Evolutionary conservation across 768 basidiomycete species (phyloP).

Genomic region (Gymnopilus dilepis): DNA sequence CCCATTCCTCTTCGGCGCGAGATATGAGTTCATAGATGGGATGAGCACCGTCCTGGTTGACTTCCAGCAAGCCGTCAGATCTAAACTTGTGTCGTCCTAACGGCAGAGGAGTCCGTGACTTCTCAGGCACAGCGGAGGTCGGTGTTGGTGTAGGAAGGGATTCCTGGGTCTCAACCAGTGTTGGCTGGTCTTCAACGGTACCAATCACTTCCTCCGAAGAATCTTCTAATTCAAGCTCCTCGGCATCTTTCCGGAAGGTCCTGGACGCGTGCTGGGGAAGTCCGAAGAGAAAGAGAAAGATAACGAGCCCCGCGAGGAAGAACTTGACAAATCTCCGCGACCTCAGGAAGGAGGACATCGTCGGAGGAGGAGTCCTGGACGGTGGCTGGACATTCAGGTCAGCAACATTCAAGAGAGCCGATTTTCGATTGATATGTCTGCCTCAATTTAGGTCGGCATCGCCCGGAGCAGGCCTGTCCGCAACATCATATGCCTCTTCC

Average conservation of each 20-base stretch:
- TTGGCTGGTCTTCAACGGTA: neutral
- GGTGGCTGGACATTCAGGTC: neutral
- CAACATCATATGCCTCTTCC: slow-evolving; percentile 26
- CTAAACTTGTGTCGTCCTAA: slow-evolving; percentile 41
- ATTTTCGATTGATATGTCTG: neutral
- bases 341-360: slow-evolving; percentile 17
- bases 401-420: slow-evolving; percentile 12
- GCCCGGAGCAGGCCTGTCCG: neutral
- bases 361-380: neutral
- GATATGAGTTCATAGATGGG: slow-evolving; percentile 81
- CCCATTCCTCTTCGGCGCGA: slow-evolving; percentile 70
- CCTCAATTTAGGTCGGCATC: neutral
- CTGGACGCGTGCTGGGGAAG: neutral
- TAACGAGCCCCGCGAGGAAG: slow-evolving; percentile 13
- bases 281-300: slow-evolving; percentile 10
- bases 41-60: slow-evolving; percentile 52
- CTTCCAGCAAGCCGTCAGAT: slow-evolving; percentile 45
- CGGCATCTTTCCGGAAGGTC: neutral
- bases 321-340: slow-evolving; percentile 14
- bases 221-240: neutral
- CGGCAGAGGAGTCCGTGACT: slow-evolving; percentile 3
- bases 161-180: neutral
- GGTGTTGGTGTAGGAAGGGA: neutral
- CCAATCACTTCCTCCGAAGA: neutral
- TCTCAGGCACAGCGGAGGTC: neutral